Conservation (phyloP, 106 monocot genomes). For the Dendrobium officinale region DNA sequence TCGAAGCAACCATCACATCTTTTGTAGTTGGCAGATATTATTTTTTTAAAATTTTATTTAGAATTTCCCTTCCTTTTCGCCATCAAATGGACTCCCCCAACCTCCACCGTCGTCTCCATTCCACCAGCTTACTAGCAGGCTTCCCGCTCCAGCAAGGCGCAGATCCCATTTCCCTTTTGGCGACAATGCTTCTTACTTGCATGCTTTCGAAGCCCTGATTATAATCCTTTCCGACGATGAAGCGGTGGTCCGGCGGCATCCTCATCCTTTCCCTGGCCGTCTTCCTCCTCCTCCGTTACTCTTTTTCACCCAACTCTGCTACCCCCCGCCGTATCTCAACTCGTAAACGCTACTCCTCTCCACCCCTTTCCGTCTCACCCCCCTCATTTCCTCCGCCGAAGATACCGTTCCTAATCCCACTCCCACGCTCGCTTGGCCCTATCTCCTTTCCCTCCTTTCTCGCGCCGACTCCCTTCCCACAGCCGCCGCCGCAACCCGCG, state of each 20-base stretch:
- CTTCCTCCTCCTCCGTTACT: slow-evolving; percentile 46
- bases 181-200: too few relatives aligned
- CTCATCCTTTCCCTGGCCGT: slow-evolving; percentile 34
- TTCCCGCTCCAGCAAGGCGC: too few relatives aligned
- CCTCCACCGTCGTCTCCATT: too few relatives aligned
- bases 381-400: background rate
- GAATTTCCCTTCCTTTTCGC: too few relatives aligned
- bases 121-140: too few relatives aligned
- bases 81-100: too few relatives aligned
- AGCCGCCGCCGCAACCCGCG: slow-evolving; percentile 39
- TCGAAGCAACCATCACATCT: too few relatives aligned
- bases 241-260: slow-evolving; percentile 48
- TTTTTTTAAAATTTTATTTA: too few relatives aligned
- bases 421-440: slow-evolving; percentile 31
- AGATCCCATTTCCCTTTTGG: too few relatives aligned
- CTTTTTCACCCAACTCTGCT: slow-evolving; percentile 14
- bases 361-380: slow-evolving; percentile 5
- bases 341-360: slow-evolving; percentile 16
- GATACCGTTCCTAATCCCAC: background rate
- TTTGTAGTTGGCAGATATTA: too few relatives aligned
- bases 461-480: slow-evolving; percentile 65
- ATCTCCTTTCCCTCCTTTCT: slow-evolving; percentile 40
- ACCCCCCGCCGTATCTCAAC: slow-evolving; percentile 17
- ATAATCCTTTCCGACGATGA: slow-evolving; percentile 17
- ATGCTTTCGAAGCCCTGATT: too few relatives aligned